Percentiles rank a stretch among this genome's conserved stretches.
phyloP scores from a whole-genome alignment of 176 grass and related monocot genomes.

The Olyra latifolia region DNA sequence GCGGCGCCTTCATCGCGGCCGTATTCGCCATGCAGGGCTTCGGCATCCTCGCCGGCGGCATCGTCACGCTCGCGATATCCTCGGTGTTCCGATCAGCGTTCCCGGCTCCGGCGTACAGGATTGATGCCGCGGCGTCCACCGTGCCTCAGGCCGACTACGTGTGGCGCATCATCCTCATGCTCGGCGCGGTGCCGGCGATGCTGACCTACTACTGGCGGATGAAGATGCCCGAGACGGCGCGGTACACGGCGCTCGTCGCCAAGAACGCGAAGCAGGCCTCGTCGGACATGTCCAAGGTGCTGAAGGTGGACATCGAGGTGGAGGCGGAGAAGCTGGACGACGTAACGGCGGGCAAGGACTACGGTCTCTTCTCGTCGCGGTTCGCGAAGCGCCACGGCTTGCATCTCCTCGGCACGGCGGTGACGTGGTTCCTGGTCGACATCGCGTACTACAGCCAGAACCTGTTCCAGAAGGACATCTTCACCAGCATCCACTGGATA shows the following conservation, averaged over 20 bases:
- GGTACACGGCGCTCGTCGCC: conserved; percentile 70
- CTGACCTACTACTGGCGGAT: conserved; percentile 69
- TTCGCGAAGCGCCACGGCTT: conserved; percentile 47
- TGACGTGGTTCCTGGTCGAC: conserved; percentile 41
- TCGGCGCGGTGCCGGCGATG: conserved; percentile 47
- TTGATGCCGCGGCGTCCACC: neutral
- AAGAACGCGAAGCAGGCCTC: conserved; percentile 52
- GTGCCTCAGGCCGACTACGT: conserved; percentile 59
- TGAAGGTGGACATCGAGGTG: conserved; percentile 52
- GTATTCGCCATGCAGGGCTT: conserved; percentile 89
- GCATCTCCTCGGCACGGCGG: conserved; percentile 55
- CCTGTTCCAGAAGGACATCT: conserved; percentile 35
- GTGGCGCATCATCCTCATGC: conserved; percentile 70
- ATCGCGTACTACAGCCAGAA: conserved; percentile 40
- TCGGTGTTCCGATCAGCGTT: too few relatives aligned
- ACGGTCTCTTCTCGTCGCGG: conserved; percentile 54
- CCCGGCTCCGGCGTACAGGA: too few relatives aligned
- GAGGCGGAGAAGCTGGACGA: conserved; percentile 17
- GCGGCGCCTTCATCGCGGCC: conserved; percentile 75
- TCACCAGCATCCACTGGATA: conserved; percentile 18
- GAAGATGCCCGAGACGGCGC: conserved; percentile 77
- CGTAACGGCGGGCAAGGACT: neutral
- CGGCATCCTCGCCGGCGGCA: conserved; percentile 63
- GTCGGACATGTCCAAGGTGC: conserved; percentile 64
- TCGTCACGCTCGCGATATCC: conserved; percentile 29